Conservation (phyloP, 2,329 filamentous ascomycete species). For the Aspergillus viridinutans region DNA sequence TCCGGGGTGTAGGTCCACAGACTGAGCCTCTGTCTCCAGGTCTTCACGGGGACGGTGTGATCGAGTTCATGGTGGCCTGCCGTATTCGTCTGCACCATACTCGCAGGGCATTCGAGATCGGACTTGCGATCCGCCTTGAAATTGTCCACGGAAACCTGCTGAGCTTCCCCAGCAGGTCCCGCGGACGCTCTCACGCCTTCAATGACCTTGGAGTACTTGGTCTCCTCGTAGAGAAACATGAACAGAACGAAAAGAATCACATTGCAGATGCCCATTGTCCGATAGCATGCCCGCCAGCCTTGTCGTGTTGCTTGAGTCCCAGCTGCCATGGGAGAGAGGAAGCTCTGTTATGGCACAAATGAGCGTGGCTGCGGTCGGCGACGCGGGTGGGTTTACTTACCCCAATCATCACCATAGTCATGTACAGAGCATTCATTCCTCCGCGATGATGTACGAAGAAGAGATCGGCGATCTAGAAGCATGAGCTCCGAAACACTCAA, state of each 20-base stretch:
- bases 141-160: not conserved
- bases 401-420: conserved; percentile 38
- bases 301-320: conserved; percentile 30
- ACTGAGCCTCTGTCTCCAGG: conserved; percentile 24
- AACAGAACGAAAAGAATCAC: conserved; percentile 26
- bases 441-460: conserved; percentile 51
- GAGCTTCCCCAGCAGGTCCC: not conserved
- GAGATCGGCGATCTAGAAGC: conserved; percentile 42
- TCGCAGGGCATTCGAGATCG: not conserved
- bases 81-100: conserved; percentile 2
- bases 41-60: conserved; percentile 20
- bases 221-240: conserved; percentile 36
- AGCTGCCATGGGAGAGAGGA: conserved; percentile 32
- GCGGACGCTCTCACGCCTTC: conserved; percentile 5
- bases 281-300: conserved; percentile 35
- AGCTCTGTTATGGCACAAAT: conserved; percentile 17
- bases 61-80: conserved; percentile 22
- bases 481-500: not conserved
- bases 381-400: conserved; percentile 22
- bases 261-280: conserved; percentile 32
- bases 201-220: conserved; percentile 26
- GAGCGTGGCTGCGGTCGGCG: not conserved
- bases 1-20: conserved; percentile 22
- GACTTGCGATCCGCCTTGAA: conserved; percentile 7
- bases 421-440: conserved; percentile 49